Conservation (phyloP, 306 rosid genomes). For the Inga oerstediana region DNA sequence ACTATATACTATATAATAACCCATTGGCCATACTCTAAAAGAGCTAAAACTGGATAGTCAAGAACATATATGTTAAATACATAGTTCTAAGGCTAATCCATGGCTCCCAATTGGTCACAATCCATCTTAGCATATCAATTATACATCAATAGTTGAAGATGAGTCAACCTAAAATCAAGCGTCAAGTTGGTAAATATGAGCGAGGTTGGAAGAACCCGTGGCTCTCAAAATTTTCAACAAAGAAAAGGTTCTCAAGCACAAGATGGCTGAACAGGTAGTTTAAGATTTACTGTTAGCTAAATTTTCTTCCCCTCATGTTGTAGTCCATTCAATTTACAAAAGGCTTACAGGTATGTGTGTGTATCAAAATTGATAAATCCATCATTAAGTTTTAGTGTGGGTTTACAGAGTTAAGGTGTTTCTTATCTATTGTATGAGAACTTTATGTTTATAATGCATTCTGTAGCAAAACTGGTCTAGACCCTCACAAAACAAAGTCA, state of each 20-base stretch:
- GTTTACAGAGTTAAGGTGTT: not conserved
- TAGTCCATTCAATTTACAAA: not conserved
- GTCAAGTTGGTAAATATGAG: slow-evolving; percentile 74
- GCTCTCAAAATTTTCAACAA: slow-evolving; percentile 94
- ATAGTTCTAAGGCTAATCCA: too few relatives aligned
- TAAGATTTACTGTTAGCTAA: not conserved
- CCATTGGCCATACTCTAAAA: too few relatives aligned
- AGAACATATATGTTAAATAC: too few relatives aligned
- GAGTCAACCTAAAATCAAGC: slow-evolving; percentile 85
- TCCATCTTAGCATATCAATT: too few relatives aligned
- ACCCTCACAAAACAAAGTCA: slow-evolving; percentile 16
- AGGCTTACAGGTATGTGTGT: not conserved
- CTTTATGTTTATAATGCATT: too few relatives aligned
- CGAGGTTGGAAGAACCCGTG: slow-evolving; percentile 88
- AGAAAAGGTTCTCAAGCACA: slow-evolving; percentile 96
- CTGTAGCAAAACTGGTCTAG: not conserved
- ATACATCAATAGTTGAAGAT: slow-evolving; percentile 42
- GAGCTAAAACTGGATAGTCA: too few relatives aligned
- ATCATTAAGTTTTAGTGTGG: slow-evolving; percentile 24
- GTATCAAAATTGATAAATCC: slow-evolving; percentile 12
- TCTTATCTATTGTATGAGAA: too few relatives aligned
- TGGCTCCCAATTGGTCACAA: too few relatives aligned
- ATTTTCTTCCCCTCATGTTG: not conserved
- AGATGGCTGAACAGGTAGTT: slow-evolving; percentile 93
- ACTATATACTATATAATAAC: too few relatives aligned